phyloP scores from a whole-genome alignment of 371 early-diverging fungal species.

The Smittium mucronatum region DNA sequence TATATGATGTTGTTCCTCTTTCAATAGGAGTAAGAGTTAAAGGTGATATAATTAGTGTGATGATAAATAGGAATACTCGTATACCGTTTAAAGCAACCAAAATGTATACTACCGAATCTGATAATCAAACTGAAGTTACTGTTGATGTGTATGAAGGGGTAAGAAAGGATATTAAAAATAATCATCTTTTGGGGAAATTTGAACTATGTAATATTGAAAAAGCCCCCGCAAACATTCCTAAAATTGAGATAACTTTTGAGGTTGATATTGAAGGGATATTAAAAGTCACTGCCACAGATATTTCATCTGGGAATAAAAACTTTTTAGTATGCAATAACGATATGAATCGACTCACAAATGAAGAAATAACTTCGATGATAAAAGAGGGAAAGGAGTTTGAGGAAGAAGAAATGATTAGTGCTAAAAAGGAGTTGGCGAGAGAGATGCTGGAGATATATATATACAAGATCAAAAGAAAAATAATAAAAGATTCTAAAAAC shows the following conservation, averaged over 20 bases:
- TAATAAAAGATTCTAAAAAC: too few species aligned
- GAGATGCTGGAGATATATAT: too few species aligned
- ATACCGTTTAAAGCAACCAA: conserved; percentile 95
- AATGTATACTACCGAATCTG: conserved; percentile 93
- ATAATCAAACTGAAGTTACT: conserved; percentile 95
- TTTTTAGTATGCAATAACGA: conserved; percentile 96
- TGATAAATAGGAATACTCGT: conserved; percentile 93
- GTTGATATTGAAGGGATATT: conserved; percentile 95
- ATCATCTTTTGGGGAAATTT: conserved; percentile 92
- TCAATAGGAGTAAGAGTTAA: conserved; percentile 81
- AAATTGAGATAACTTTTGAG: conserved; percentile 96
- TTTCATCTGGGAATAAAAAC: conserved; percentile 84
- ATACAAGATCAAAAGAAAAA: too few species aligned
- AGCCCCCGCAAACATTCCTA: conserved; percentile 92
- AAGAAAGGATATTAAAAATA: conserved; percentile 89
- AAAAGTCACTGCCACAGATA: conserved; percentile 91
- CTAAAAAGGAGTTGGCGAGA: too few species aligned
- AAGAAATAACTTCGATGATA: conserved; percentile 94
- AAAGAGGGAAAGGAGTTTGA: too few species aligned
- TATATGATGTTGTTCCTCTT: conserved; percentile 71
- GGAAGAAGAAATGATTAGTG: too few species aligned
- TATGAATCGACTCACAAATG: conserved; percentile 93
- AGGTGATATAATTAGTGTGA: conserved; percentile 91
- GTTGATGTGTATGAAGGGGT: conserved; percentile 97
- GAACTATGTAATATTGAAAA: conserved; percentile 89